Evolutionary conservation across 306 rosid genomes (phyloP), one percentile per base, ranked within the genome.

Genomic region (Cucurbita maxima): DNA sequence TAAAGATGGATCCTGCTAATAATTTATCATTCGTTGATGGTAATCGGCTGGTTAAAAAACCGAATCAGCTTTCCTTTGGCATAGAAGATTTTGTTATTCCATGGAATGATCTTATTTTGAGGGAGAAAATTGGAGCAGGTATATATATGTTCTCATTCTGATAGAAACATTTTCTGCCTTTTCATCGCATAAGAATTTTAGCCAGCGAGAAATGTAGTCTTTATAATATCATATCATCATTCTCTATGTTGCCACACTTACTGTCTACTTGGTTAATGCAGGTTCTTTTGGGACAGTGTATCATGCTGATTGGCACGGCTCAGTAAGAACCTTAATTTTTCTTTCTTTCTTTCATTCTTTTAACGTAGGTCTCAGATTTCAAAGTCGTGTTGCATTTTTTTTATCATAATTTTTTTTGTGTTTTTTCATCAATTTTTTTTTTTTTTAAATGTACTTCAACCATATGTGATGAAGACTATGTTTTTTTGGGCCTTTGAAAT

Each of bases 201-300:
- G 68, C 38, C 36, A 6, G 37, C 11, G 73, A 20, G 73, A 6
- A 13, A 22, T 20, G 55, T 25, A 68, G 3, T 67, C 55, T 30
- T 22, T 19, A 38, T n/a, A 10, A 66, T 44, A 43, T 44, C 36
- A 41, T 18, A 45, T 20, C 25, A 13, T 68, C 59, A 25, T 47
- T 56, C 47, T 74, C 56, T 58, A 20, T 47, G 58, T 56, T 7
- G 44, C 15, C 57, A 72, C 76, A 37, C 73, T 82, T 64, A 76
- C 52, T 78, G 57, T 74, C 58, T 43, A 25, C 48, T 55, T 58
- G 75, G 54, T 87, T 36, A 82, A 84, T 87, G 74, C 92, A 91
- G 99, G 97, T 86, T 91, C 97, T 75, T 95, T 95, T 82, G 99
- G 97, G 79, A 95, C 91, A 75, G 97, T 95, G 48, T 96, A 89